Evolutionary conservation across 768 basidiomycete species (phyloP), one percentile per base, ranked within the genome.

Genomic region (Nidula microcarpa): DNA sequence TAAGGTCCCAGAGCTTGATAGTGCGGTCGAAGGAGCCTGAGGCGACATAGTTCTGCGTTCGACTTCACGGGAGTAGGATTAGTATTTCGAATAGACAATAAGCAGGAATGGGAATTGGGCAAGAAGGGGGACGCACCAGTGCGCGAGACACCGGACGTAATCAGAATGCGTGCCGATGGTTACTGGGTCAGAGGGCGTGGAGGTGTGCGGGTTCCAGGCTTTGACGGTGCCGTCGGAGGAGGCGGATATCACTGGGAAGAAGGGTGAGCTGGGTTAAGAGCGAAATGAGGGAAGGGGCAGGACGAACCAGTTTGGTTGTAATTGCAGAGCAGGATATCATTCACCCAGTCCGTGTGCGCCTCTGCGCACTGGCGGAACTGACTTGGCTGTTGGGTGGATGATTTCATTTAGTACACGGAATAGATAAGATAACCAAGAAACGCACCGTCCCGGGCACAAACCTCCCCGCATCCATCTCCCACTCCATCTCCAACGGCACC

Each of bases 181-280:
- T 1, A 76, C 71, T 2, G 94, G 91, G 47, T 88, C 84, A 5
- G 79, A 69, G 6, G 80, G 71, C 14, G 75, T 63, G 10, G 73
- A 57, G 0, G 82, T 74, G 64, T 98, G 94, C 0, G 96, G 96
- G 50, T 78, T 86, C 96, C 97, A 98, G 0, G 93, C 85, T 63
- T 94, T 90, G 60, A 99, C 76, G 10, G 94, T 93, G 14, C 95
- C 94, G 64, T 98, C 96, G 2, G 95, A 96, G 0, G 97, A 98
- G 0, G 91, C 94, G 52, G 95, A 93, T 39, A 98, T 80, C 44
- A 98, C 91, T 86, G 57, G 4, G 13, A 13, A 17, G 39, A n/a
- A 33, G 63, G 52, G 57, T 56, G 47, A 43, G 49, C 30, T 13
- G 43, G 14, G 10, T 47, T 30, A 41, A 37, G 30, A 4, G 36